These are phyloP conservation scores for Botrytis medusae DNA, from an alignment of 2,329 filamentous ascomycete genomes.

Conservation along the genomic window DNA sequence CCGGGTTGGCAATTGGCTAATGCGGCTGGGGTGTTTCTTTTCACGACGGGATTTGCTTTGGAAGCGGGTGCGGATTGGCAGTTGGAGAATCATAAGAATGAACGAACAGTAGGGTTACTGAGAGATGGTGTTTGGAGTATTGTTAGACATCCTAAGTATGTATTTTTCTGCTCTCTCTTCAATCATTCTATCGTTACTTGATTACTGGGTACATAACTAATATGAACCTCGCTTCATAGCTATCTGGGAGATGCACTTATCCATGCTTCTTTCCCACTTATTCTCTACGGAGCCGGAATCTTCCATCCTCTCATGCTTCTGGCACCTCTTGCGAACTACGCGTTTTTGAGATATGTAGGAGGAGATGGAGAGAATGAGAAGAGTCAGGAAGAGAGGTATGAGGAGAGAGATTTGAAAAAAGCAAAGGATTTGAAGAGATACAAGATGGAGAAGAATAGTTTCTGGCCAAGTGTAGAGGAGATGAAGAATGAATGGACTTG, in stretches of 20 bases:
- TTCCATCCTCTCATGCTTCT: slow-evolving; percentile 25
- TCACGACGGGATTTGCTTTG: slow-evolving; percentile 22
- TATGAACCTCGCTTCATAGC: not conserved
- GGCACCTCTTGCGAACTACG: slow-evolving; percentile 24
- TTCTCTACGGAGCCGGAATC: slow-evolving; percentile 24
- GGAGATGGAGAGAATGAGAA: slow-evolving; percentile 24
- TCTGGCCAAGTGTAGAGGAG: slow-evolving; percentile 23
- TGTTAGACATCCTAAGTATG: slow-evolving; percentile 27
- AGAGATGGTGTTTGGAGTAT: slow-evolving; percentile 26
- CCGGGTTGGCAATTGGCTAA: slow-evolving; percentile 20
- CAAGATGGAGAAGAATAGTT: slow-evolving; percentile 24
- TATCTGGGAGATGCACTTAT: slow-evolving; percentile 27
- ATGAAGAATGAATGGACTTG: slow-evolving; percentile 22
- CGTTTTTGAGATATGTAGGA: slow-evolving; percentile 22
- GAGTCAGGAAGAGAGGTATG: slow-evolving; percentile 23
- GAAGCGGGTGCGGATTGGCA: slow-evolving; percentile 26
- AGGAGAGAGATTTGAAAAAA: slow-evolving; percentile 11
- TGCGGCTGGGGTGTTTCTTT: slow-evolving; percentile 22
- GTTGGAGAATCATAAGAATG: slow-evolving; percentile 19
- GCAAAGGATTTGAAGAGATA: slow-evolving; percentile 17
- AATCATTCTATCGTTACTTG: not conserved
- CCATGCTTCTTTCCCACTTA: slow-evolving; percentile 24
- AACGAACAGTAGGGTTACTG: not conserved
- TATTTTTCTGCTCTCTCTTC: not conserved
- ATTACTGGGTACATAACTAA: not conserved